Evolutionary conservation across 2,329 filamentous ascomycete species (phyloP), one percentile per base, ranked within the genome.

Genomic region (Alternaria conjuncta): DNA sequence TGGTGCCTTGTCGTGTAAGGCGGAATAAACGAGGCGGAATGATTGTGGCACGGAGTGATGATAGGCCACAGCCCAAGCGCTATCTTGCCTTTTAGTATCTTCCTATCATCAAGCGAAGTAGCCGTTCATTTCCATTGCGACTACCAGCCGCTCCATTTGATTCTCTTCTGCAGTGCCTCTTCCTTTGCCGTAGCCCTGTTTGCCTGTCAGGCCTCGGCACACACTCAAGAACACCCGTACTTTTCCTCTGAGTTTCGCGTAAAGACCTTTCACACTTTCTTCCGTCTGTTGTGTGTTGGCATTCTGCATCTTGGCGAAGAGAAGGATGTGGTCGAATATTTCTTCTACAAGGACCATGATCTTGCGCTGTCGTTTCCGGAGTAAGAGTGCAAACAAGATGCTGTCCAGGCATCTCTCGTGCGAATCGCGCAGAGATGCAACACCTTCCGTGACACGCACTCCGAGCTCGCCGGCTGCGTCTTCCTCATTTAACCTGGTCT

Each of bases 361-460:
- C 2, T 92, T 90, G 62, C 88, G 85, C 76, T 97, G 93, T 36
- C 91, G 85, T 72, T 91, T 92, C 62, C 91, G 86, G 3, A 97
- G 82, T 13, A 97, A 85, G 0, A 96, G 82, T 0, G 88, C 88
- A 65, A 89, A 88, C 81, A 94, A 87, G 50, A 96, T 93, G 55
- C 88, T 85, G 74, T 96, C 91, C 2, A 97, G 84, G 8, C 90
- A 87, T 32, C 87, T 84, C 65, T 94, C 90, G 70, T 97, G 93
- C 23, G 89, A 87, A 46, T 88, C 86, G 21, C 90, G 85, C 12
- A 97, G 80, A 45, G 87, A 84, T 43, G 90, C 88, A 0, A 94
- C 86, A 13, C 92, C 91, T 68, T 87, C 83, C 11, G 83, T 82
- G 7, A 80, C 76, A 6, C 73, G 69, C 12, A 81, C 80, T 49